Percentiles rank a stretch among this genome's conserved stretches.
Conservation (phyloP, 2,329 filamentous ascomycete genomes). For the Ascochyta clinopodiicola region DNA sequence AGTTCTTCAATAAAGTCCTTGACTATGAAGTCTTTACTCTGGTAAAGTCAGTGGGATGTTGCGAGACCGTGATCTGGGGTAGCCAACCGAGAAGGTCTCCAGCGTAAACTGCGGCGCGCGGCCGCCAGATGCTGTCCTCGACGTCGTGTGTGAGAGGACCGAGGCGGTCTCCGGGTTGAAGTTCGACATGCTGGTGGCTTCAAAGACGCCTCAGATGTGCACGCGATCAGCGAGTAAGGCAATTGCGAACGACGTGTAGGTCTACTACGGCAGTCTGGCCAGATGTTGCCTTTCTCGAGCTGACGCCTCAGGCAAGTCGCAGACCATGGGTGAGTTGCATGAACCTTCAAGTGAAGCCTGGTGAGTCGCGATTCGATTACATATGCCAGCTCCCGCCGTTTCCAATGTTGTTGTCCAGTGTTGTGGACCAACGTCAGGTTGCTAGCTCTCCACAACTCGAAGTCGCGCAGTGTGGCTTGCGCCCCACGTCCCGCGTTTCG, state of each 20-base stretch:
- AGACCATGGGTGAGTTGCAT: constrained; percentile 16
- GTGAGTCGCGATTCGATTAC: background rate
- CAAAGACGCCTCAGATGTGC: background rate
- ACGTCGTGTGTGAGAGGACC: constrained; percentile 49
- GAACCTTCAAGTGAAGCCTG: background rate
- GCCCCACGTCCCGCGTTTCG: constrained; percentile 15
- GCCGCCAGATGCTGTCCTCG: constrained; percentile 50
- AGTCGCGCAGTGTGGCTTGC: constrained; percentile 14
- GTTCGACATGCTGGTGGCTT: constrained; percentile 34
- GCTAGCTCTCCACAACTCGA: constrained; percentile 9
- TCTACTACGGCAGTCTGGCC: constrained; percentile 22
- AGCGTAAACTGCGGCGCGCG: constrained; percentile 83
- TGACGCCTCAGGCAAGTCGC: constrained; percentile 22
- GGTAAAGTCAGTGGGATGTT: constrained; percentile 16
- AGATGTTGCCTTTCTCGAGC: constrained; percentile 21
- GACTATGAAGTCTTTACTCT: constrained; percentile 84
- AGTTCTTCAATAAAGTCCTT: constrained; percentile 96
- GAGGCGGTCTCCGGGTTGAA: constrained; percentile 52
- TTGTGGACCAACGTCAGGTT: constrained; percentile 2
- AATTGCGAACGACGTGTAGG: constrained; percentile 11
- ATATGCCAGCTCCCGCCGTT: background rate
- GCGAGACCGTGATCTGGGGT: background rate
- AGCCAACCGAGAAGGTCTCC: constrained; percentile 67
- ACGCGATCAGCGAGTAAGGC: background rate
- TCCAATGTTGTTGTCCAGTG: background rate